phyloP scores from a whole-genome alignment of 805 yeast species.

The Soucietia sequanensis region DNA sequence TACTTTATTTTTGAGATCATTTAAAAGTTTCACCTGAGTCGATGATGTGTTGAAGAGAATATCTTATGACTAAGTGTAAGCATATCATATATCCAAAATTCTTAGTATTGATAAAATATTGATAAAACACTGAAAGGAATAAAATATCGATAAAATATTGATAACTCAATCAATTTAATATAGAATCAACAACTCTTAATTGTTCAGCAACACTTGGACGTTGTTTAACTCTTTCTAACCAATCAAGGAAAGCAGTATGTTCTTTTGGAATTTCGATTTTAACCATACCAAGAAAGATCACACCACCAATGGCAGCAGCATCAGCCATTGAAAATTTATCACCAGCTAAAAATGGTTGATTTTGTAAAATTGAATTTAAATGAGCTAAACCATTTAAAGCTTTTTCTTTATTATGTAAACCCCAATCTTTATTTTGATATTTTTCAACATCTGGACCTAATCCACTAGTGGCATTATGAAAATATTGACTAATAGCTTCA shows the following conservation, averaged over 20 bases:
- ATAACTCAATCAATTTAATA: no score
- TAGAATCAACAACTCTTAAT: no score
- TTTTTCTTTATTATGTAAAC: slow-evolving; percentile 1
- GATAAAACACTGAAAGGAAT: no score
- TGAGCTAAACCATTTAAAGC: slow-evolving; percentile 1
- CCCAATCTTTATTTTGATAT: slow-evolving; percentile 3
- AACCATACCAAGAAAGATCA: slow-evolving; percentile 2
- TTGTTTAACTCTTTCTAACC: slow-evolving; percentile 3
- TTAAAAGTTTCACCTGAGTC: no score
- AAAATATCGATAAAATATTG: no score
- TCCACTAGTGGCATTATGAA: slow-evolving; percentile 5
- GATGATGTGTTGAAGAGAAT: no score
- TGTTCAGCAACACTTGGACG: slow-evolving; percentile 3
- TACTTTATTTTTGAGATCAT: no score
- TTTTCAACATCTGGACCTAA: slow-evolving; percentile 5
- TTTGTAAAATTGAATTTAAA: slow-evolving; percentile 3
- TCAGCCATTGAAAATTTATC: slow-evolving; percentile 7
- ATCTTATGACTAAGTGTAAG: no score
- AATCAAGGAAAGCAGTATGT: slow-evolving; percentile 1
- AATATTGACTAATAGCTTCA: slow-evolving; percentile 3
- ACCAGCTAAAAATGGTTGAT: slow-evolving; percentile 5
- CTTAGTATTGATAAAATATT: no score
- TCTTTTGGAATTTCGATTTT: slow-evolving; percentile 4
- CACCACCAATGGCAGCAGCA: slow-evolving; percentile 3
- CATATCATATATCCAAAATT: no score